Conservation (phyloP, 129 eudicot genomes). For the Chrysanthemum lavandulifolium region DNA sequence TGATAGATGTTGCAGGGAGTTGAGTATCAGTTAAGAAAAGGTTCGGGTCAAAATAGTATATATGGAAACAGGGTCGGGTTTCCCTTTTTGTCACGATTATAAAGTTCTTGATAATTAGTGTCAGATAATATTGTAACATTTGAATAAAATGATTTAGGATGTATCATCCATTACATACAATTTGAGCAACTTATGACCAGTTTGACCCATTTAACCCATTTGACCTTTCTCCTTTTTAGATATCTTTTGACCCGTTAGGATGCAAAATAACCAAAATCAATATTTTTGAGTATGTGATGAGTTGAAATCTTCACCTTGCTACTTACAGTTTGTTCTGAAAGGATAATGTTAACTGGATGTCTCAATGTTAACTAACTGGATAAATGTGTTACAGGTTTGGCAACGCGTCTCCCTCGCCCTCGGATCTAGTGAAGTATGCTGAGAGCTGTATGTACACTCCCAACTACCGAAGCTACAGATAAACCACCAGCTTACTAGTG, state of each 20-base stretch:
- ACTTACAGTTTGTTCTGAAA: neutral
- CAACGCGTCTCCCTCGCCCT: slow-evolving; percentile 87
- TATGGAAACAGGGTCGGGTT: no score
- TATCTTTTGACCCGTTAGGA: no score
- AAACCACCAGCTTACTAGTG: slow-evolving; percentile 18
- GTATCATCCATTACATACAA: no score
- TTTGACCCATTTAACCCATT: neutral
- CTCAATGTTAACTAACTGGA: neutral
- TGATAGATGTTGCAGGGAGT: neutral
- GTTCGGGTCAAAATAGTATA: no score
- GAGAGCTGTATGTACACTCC: slow-evolving; percentile 93
- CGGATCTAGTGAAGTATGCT: slow-evolving; percentile 66
- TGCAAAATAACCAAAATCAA: no score
- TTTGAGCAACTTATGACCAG: neutral
- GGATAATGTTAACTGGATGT: neutral
- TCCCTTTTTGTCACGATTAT: no score
- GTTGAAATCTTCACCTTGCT: neutral
- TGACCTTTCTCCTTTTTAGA: no score
- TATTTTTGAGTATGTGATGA: no score
- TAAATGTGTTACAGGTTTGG: slow-evolving; percentile 53
- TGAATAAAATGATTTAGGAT: neutral
- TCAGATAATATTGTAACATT: no score
- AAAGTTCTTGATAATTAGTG: no score
- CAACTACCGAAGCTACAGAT: slow-evolving; percentile 63
- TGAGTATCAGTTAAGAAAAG: no score